Percentiles rank a stretch among this genome's conserved stretches.
Evolutionary conservation across 129 eudicot species (phyloP).

Genomic region (Centrapalus pauciflorus): DNA sequence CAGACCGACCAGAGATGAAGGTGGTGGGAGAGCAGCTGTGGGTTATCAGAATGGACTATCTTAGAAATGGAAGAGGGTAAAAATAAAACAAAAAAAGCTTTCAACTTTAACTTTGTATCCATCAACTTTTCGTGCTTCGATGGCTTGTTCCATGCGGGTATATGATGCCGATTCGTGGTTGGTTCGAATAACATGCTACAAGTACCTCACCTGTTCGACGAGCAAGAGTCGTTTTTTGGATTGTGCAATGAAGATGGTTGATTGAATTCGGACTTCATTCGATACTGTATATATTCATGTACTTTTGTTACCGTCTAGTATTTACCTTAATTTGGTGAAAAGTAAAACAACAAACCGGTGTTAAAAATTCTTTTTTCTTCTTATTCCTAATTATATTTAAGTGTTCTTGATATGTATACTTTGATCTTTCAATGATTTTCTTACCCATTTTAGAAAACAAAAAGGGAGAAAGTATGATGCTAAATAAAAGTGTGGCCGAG

Average conservation of each 20-base stretch:
- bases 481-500: too few species aligned
- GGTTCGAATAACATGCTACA: constrained; percentile 11
- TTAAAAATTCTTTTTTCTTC: too few species aligned
- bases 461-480: too few species aligned
- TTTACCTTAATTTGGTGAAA: neutral
- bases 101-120: constrained; percentile 6
- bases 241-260: constrained; percentile 14
- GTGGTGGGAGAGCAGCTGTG: constrained; percentile 77
- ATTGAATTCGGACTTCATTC: constrained; percentile 14
- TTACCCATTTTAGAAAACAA: too few species aligned
- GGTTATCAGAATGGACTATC: constrained; percentile 75
- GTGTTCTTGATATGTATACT: too few species aligned
- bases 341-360: neutral
- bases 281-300: constrained; percentile 15
- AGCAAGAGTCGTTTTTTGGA: neutral
- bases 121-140: constrained; percentile 16
- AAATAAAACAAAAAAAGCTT: constrained; percentile 9
- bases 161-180: constrained; percentile 15
- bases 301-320: neutral
- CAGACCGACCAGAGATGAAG: constrained; percentile 92
- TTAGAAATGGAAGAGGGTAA: constrained; percentile 41
- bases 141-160: constrained; percentile 26
- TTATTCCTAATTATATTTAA: too few species aligned
- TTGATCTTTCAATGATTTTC: too few species aligned
- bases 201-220: neutral